Percentiles rank a stretch among this genome's conserved stretches.
Evolutionary conservation across 495 filamentous ascomycete species (phyloP).

Genomic region (Neurospora intermedia): DNA sequence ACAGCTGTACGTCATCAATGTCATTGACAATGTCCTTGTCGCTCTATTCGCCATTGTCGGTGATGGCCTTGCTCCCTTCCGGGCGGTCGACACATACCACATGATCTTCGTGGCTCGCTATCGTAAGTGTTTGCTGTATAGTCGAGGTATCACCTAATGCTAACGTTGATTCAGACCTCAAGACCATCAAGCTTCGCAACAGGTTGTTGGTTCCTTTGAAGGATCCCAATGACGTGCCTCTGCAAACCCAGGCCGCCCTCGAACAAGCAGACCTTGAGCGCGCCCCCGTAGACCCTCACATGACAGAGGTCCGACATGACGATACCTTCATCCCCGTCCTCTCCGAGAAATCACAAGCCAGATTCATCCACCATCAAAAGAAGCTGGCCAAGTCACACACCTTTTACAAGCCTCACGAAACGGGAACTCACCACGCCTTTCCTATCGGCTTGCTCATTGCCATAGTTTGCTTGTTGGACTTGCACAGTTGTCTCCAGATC

Average conservation of each 20-base stretch:
- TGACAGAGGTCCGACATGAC: slow-evolving; percentile 24
- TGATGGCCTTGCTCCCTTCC: slow-evolving; percentile 66
- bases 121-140: slow-evolving; percentile 8
- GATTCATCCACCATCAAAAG: slow-evolving; percentile 57
- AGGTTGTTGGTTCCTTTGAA: slow-evolving; percentile 52
- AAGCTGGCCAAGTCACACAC: slow-evolving; percentile 70
- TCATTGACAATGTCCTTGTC: slow-evolving; percentile 69
- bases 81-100: slow-evolving; percentile 70
- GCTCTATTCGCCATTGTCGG: slow-evolving; percentile 70
- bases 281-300: not conserved
- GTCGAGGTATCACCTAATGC: not conserved
- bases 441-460: slow-evolving; percentile 58
- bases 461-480: slow-evolving; percentile 63
- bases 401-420: slow-evolving; percentile 81
- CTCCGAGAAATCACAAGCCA: slow-evolving; percentile 47
- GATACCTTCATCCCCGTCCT: slow-evolving; percentile 45
- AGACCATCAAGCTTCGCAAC: slow-evolving; percentile 60
- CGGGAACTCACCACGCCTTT: slow-evolving; percentile 67
- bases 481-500: slow-evolving; percentile 65
- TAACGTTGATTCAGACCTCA: slow-evolving; percentile 36
- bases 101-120: slow-evolving; percentile 58
- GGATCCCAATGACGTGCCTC: slow-evolving; percentile 62
- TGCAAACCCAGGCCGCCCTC: slow-evolving; percentile 33
- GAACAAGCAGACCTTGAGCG: slow-evolving; percentile 28
- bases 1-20: slow-evolving; percentile 58